Evolutionary conservation across 192 early-diverging fungal genomes (phyloP).

Genomic region (Backusella sp.): DNA sequence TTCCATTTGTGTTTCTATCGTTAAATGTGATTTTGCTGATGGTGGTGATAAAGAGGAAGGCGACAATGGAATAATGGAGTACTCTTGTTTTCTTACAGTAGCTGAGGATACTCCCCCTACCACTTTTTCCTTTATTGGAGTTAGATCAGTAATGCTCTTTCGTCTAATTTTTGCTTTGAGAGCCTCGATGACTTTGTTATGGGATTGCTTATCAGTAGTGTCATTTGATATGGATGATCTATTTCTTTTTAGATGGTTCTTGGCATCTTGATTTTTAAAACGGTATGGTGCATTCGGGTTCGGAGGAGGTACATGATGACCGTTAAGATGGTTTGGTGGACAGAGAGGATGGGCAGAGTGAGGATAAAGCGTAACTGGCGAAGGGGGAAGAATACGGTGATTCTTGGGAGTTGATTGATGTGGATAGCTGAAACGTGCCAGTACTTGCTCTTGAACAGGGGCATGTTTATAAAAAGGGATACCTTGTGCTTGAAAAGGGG

Average conservation of each 20-base stretch:
- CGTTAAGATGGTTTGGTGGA: background rate
- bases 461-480: slow-evolving; percentile 5
- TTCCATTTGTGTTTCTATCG: slow-evolving; percentile 23
- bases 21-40: slow-evolving; percentile 20
- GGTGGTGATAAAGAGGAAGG: slow-evolving; percentile 9
- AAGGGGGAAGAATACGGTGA: background rate
- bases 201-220: slow-evolving; percentile 18
- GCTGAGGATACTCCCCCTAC: background rate
- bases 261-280: background rate
- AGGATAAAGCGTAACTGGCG: slow-evolving; percentile 10
- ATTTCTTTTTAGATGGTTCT: background rate
- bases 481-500: slow-evolving; percentile 4
- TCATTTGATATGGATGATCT: slow-evolving; percentile 4
- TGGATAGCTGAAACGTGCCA: slow-evolving; percentile 20
- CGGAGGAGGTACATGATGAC: background rate
- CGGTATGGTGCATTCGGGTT: background rate
- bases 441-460: slow-evolving; percentile 24
- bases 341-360: slow-evolving; percentile 22
- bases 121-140: background rate
- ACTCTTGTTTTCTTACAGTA: background rate
- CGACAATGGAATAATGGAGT: background rate
- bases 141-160: background rate
- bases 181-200: slow-evolving; percentile 29
- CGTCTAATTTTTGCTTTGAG: slow-evolving; percentile 29
- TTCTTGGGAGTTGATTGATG: background rate